Base-by-base conservation (phyloP, 805 yeast species). In the Suhomyces sp. region DNA sequence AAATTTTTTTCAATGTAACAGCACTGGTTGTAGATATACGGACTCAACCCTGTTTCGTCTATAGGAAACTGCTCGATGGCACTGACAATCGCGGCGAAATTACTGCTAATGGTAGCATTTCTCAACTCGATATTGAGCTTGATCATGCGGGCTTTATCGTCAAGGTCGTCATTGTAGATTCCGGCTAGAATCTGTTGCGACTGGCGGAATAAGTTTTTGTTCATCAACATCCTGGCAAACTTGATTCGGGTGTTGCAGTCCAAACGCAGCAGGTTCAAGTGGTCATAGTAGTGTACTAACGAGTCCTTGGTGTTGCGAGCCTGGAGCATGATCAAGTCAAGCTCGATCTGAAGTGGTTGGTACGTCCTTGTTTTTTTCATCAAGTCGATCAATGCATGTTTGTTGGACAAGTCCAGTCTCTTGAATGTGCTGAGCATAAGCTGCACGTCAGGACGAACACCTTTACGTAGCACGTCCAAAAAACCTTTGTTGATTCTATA, bases 401-500 rank as follows among this genome's bases (percentile, higher is more conserved):
- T 58, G 29, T 69, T 59, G 17, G 55, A 50, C 17, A 52, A 31
- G 40, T 64, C 64, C 58, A 66, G 64, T 29, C 65, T 57, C 25
- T 60, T 54, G 48, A 70, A 67, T 0, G 77, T 71, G 39, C 61
- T 65, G 44, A 66, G 66, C 5, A 75, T 52, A n/a, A 72, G 47
- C 13, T 50, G 48, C 44, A 58, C 57, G 51, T 74, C 76, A 0
- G 78, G 78, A 24, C 63, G 57, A 6, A 74, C 64, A 0, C 78
- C 78, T 48, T 59, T 61, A n/a, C 66, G 53, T 24, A 72, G 49
- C 6, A 74, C 49, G 13, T 66, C 71, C 6, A 53, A 55, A 43
- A 74, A 68, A 20, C 78, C 79, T 44, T 61, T 57, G 20, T 61
- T 59, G 31, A 67, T 54, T 31, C 77, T 53, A 49, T 62, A 71